Evolutionary conservation across 768 basidiomycete species (phyloP), one percentile per base, ranked within the genome.

Genomic region (Udeniomyces megalosporus): DNA sequence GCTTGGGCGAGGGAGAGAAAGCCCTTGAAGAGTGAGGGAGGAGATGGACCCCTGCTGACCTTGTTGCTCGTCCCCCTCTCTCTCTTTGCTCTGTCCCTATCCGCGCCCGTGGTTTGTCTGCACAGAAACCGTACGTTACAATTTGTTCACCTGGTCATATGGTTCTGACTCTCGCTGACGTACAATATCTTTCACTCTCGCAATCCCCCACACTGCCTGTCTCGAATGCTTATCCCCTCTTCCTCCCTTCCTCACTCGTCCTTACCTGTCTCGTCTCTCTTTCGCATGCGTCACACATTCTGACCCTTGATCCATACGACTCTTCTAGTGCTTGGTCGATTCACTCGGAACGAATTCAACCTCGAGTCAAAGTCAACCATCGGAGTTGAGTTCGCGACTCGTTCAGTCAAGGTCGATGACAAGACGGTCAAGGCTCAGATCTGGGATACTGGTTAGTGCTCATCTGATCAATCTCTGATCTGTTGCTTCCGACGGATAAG

Each of bases 261-360:
- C 14, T 15, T 34, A 17, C 48, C 50, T 8, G n/a, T 7, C 22
- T 45, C 44, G 7, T 4, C 32, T 4, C 14, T 31, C 31, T 1
- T n/a, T 38, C 31, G 38, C 10, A 8, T 42, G 8, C 38, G 38
- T 42, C 17, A 8, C 38, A 42, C 38, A 8, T 8, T 42, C 10
- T 42, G 8, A 17, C 17, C 38, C 38, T 42, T 17, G 38, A 73
- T 42, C 38, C 17, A 8, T 17, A 42, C 17, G 10, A 42, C 38
- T 8, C 17, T 17, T 42, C 10, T 17, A 99, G 95, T 99, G 76
- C 91, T 99, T 74, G 93, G 91, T 77, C 90, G 95, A 72, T 99
- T 99, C 82, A 99, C 95, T 68, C 84, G 92, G 69, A 96, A 96
- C 72, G 92, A 97, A 76, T 99, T 99, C 83, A 95, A 92, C 78